Evolutionary conservation across 768 basidiomycete genomes (phyloP), one percentile per base, ranked within the genome.

Genomic region (Russula abietina): DNA sequence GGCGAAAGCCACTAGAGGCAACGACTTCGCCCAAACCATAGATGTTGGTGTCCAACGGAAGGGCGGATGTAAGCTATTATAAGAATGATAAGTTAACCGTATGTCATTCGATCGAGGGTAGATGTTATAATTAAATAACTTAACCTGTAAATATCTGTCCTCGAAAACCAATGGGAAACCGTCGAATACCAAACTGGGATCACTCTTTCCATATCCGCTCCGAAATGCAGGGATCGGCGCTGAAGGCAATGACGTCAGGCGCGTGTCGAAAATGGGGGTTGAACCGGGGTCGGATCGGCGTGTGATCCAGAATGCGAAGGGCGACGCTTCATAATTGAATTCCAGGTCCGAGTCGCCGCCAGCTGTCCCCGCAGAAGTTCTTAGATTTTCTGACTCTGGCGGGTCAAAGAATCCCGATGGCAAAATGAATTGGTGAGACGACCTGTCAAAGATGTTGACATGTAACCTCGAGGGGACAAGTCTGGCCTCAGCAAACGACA

Each of bases 241-340:
- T 3, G 75, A 62, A 1, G 88, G 87, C 10, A 91, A 76, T 0
- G 86, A 88, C 0, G 78, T 66, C 10, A 79, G 70, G 46, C 89
- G 80, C 1, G 89, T 91, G 68, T 91, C 88, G 68, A 91, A 91
- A 26, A 91, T 71, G 56, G 83, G 86, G 50, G 70, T 68, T 7
- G 75, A 78, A 36, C 78, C 71, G 4, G 84, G 84, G 10, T 81
- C 76, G 4, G 83, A 81, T 26, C 83, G 81, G 49, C 88, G 82
- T 1, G 87, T 88, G 65, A 91, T 83, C 88, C 88, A 91, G 70
- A 91, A 91, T 2, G 85, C 83, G 70, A 91, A 91, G 0, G 90
- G 89, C 0, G 77, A 75, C 1, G 78, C 8, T 1, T 85, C 77
- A 63, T 84, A 83, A 70, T 89, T 85, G 76, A 91, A 91, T 4